Base-by-base conservation (phyloP, 257 asterid genomes). In the Solanum etuberosum region DNA sequence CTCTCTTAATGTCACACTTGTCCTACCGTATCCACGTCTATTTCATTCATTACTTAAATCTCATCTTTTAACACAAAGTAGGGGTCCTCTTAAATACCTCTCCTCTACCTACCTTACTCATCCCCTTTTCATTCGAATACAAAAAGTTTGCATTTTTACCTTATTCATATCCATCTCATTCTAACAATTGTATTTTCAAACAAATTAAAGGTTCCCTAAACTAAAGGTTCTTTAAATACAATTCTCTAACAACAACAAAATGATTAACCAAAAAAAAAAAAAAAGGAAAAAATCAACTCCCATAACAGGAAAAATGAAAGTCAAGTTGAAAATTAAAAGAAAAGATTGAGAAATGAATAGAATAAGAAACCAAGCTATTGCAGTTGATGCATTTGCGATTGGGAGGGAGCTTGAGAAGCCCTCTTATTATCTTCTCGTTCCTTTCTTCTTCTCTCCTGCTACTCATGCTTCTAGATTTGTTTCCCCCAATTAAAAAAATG, bases 371-470 rank as follows among this genome's bases (percentile, higher is more conserved):
- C 99, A 94, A 90, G 92, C 94, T 92, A 93, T 96, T 95, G 92
- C 98, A 96, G 94, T 97, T 97, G 51, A 97, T 94, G 96, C 99
- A 97, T 87, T 97, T 91, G 82, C 98, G 96, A 93, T 97, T 97
- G 70, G 98, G 99, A 83, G 98, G 99, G 89, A 97, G 98, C 93
- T 97, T 97, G 95, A 97, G 92, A 54, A 97, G 98, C 29, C 99
- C 99, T 88, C 98, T 91, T 35, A 97, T 94, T 86, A 95, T 92
- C 95, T 95, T 97, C 93, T 97, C 98, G 88, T 94, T 95, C 76
- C 97, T 93, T 91, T 94, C 98, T 86, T 94, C 98, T 77, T 94
- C 96, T 88, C 93, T 92, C 88, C 90, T 94, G 94, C 92, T 94
- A 85, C 95, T 88, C 89, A 42, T 83, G 72, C 86, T 83, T 25